Conservation (phyloP, 768 basidiomycete genomes). For the Psilocybe tampanensis region DNA sequence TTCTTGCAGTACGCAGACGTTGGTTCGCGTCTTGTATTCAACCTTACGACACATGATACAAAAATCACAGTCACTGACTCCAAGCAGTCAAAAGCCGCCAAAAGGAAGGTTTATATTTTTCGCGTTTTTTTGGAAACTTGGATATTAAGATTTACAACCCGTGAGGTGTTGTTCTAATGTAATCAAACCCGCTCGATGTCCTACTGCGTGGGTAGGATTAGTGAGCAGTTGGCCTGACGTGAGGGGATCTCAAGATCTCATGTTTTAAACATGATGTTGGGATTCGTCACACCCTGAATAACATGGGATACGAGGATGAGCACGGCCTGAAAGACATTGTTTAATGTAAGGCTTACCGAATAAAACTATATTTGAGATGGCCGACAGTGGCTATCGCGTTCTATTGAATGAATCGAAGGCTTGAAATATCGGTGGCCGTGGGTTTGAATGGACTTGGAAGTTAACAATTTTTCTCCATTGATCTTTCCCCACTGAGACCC, state of each 20-base stretch:
- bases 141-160: conserved; percentile 1
- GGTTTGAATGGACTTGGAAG: conserved; percentile 27
- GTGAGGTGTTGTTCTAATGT: neutral
- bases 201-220: neutral
- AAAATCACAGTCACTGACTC: neutral
- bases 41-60: neutral
- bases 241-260: neutral
- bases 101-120: neutral
- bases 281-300: neutral
- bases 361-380: no score
- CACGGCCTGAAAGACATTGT: no score
- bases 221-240: neutral
- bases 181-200: neutral
- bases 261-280: neutral
- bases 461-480: conserved; percentile 55
- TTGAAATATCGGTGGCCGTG: conserved; percentile 10
- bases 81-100: neutral
- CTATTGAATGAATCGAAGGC: no score
- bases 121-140: neutral
- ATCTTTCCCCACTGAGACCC: conserved; percentile 40
- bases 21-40: neutral
- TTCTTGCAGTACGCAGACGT: neutral
- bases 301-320: no score
- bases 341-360: neutral
- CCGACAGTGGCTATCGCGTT: no score